A percentile compares a stretch with the other conserved stretches of the same genome.
phyloP scores from a whole-genome alignment of 2,329 filamentous ascomycete species.

The Aspergillus sp. region DNA sequence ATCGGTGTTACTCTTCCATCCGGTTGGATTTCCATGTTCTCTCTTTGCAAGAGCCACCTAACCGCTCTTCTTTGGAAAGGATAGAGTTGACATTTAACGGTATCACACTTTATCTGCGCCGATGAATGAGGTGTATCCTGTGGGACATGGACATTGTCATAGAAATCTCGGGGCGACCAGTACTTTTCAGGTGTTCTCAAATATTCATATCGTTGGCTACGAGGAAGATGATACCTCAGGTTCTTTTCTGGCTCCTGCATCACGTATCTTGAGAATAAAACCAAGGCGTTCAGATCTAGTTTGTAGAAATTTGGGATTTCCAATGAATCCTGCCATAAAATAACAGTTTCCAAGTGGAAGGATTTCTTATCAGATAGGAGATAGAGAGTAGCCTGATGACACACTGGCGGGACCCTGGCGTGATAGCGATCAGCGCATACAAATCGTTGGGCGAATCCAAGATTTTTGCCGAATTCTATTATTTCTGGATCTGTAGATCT shows the following conservation, averaged over 20 bases:
- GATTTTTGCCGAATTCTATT: constrained; percentile 15
- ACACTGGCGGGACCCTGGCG: constrained; percentile 17
- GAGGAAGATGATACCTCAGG: too few relatives aligned
- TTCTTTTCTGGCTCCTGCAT: constrained; percentile 13
- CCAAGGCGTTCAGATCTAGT: constrained; percentile 9
- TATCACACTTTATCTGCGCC: constrained; percentile 28
- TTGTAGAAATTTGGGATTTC: constrained; percentile 17
- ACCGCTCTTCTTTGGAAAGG: constrained; percentile 46
- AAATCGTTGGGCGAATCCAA: constrained; percentile 16
- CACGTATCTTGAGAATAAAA: constrained; percentile 25
- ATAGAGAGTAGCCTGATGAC: constrained; percentile 28
- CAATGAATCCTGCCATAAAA: constrained; percentile 33
- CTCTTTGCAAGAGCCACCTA: constrained; percentile 42
- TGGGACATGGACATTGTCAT: constrained; percentile 45
- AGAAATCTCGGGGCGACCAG: constrained; percentile 41
- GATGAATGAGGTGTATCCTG: constrained; percentile 25
- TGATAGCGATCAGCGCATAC: constrained; percentile 21
- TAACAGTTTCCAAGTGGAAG: constrained; percentile 24
- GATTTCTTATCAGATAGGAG: constrained; percentile 10
- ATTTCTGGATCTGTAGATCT: constrained; percentile 10
- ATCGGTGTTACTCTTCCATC: constrained; percentile 25
- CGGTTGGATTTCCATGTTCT: constrained; percentile 31
- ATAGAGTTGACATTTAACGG: constrained; percentile 37
- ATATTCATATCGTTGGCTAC: too few relatives aligned
- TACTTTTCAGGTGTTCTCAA: constrained; percentile 1